Base-by-base conservation (phyloP, 2,329 filamentous ascomycete species). In the Colletotrichum theobromicola region DNA sequence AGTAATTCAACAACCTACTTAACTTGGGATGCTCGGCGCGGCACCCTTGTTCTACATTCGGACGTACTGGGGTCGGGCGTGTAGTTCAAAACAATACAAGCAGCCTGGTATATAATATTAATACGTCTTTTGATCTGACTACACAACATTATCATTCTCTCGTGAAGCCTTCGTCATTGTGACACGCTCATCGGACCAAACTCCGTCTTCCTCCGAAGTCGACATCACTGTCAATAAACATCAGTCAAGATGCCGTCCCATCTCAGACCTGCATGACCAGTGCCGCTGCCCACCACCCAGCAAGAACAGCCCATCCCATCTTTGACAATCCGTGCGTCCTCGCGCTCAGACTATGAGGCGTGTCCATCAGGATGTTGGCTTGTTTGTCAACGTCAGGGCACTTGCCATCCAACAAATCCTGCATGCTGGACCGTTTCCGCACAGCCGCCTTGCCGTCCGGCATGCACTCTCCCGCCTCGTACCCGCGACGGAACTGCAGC, bases 401-500 rank as follows among this genome's bases (percentile, higher is more conserved):
- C 16, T 72, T 70, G 7, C 78, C 77, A 12, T 79, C 72, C n/a
- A 79, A 72, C 9, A 79, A 67, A 35, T 78, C 77, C 37, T 78
- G 78, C 78, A 79, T 79, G 24, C 77, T 75, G 4, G 78, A 79
- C 21, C 78, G 70, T 55, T 74, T 77, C 62, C 50, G 37, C 30
- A 64, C 55, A 1, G 62, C 62, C 26, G 68, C 37, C 13, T 66
- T 62, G 10, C 75, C 65, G 34, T 75, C 66, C 15, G 72, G 69
- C 53, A 70, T 74, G 72, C 78, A 79, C 72, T 79, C 78, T 28
- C 76, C 76, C 12, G 61, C 30, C 30, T 67, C 68, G 60, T 77
- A 77, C 63, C 76, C 77, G 24, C 77, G 77, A 7, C 78, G 75
- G 66, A 76, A 79, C 32, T 79, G 76, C 12, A 79, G 50, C 34